Percentiles rank a stretch among this genome's conserved stretches.
These are phyloP conservation scores for Ogataea parapolymorpha DNA, from an alignment of 805 yeast species.

Conservation along the genomic window DNA sequence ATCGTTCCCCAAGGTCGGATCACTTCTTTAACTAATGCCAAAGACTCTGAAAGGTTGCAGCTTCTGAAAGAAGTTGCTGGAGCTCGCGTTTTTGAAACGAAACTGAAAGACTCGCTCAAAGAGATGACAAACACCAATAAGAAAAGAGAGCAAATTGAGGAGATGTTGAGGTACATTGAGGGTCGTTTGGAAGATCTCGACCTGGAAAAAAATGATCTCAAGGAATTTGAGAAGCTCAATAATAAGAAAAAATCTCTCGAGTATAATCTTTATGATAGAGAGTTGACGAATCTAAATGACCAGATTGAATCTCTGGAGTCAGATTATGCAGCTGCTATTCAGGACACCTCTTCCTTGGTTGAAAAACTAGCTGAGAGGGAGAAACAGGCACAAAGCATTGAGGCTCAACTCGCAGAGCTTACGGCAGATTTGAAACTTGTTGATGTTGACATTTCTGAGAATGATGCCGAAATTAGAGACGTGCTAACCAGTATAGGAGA, in stretches of 20 bases:
- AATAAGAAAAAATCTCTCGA: conserved; percentile 68
- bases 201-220: conserved; percentile 73
- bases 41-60: conserved; percentile 74
- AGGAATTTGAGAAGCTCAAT: conserved; percentile 64
- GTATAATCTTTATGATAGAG: conserved; percentile 74
- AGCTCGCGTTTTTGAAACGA: conserved; percentile 83
- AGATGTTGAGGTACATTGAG: conserved; percentile 65
- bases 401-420: conserved; percentile 43
- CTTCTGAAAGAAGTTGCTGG: conserved; percentile 92
- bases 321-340: conserved; percentile 48
- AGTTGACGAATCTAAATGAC: conserved; percentile 56
- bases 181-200: conserved; percentile 75
- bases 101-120: conserved; percentile 71
- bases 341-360: conserved; percentile 52
- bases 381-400: conserved; percentile 41
- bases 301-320: conserved; percentile 60
- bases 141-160: conserved; percentile 70
- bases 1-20: conserved; percentile 97
- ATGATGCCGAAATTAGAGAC: conserved; percentile 48
- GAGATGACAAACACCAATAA: conserved; percentile 73
- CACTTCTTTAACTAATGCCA: conserved; percentile 83
- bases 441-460: conserved; percentile 54
- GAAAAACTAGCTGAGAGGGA: conserved; percentile 63
- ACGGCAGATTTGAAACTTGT: conserved; percentile 48
- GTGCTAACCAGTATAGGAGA: conserved; percentile 47